Conservation (phyloP, 495 filamentous ascomycete genomes). For the Hypoxylon lenormandii region DNA sequence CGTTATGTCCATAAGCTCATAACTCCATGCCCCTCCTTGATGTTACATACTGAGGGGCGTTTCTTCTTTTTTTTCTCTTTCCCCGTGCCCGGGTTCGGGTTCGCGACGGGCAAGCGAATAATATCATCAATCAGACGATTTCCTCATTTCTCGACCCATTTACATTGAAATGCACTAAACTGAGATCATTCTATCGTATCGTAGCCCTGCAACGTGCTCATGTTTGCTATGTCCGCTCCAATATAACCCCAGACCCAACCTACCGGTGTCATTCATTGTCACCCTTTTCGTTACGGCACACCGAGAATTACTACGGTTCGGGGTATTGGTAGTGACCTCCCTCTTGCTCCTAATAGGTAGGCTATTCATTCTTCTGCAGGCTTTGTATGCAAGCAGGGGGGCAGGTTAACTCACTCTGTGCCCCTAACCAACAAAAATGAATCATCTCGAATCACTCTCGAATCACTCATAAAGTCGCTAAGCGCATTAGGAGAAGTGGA, state of each 20-base stretch:
- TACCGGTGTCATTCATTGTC: no score
- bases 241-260: no score
- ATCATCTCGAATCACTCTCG: background rate
- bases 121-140: constrained; percentile 9
- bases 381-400: background rate
- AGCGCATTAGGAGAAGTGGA: no score
- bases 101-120: constrained; percentile 22
- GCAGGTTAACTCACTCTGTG: background rate
- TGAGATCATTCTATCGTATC: no score
- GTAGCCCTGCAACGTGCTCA: no score
- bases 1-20: constrained; percentile 42
- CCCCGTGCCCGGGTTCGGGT: constrained; percentile 14
- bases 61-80: background rate
- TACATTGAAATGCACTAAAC: no score
- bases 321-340: background rate
- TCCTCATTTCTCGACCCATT: no score
- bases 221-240: no score
- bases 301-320: background rate
- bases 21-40: constrained; percentile 41
- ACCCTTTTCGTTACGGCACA: background rate
- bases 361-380: background rate
- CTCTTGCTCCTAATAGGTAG: background rate
- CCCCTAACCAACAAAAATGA: constrained; percentile 4
- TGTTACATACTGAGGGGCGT: constrained; percentile 41
- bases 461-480: background rate